Evolutionary conservation across 2,329 filamentous ascomycete species (phyloP), one percentile per base, ranked within the genome.

Genomic region (Exophiala oligosperma): DNA sequence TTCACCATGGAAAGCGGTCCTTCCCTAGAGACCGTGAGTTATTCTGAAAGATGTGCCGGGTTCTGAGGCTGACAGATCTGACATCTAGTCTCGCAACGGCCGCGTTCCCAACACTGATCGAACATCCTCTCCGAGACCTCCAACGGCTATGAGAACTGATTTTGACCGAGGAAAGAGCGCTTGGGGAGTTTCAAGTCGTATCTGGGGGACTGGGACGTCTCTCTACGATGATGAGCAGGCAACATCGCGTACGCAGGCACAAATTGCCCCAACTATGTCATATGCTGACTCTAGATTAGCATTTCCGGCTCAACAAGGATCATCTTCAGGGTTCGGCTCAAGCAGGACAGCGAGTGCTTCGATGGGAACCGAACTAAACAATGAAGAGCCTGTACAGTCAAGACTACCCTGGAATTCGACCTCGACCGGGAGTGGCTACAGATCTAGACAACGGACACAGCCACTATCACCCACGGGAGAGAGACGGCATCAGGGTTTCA

Each of bases 161-260:
- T 80, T 80, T 66, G 73, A 74, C 17, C 71, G 70, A 63, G 72
- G 72, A 43, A 77, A 74, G 56, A 64, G 73, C 35, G 74, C 72
- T 64, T 74, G 76, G 77, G 73, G 76, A 41, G 23, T 59, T 29
- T 44, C 56, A 70, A 67, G 70, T 70, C 77, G 74, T 32, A 82
- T 85, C 43, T 85, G 83, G 83, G 77, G 77, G 11, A 80, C 75
- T 61, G 57, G 53, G 37, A 72, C 73, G 71, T 77, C 77, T 14
- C 74, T 79, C 59, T 75, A 74, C 24, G 77, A 76, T 67, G 81
- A 79, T 61, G 68, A 74, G 48, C 71, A 74, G 38, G 74, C 73
- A 49, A 72, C 79, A 50, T 77, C 77, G 77, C 82, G 82, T 86
- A 70, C 21, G 62, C 41, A 32, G 17, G 29, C 40, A 43, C 40